Conservation (phyloP, 331 rosid genomes). For the Stylosanthes scabra region DNA sequence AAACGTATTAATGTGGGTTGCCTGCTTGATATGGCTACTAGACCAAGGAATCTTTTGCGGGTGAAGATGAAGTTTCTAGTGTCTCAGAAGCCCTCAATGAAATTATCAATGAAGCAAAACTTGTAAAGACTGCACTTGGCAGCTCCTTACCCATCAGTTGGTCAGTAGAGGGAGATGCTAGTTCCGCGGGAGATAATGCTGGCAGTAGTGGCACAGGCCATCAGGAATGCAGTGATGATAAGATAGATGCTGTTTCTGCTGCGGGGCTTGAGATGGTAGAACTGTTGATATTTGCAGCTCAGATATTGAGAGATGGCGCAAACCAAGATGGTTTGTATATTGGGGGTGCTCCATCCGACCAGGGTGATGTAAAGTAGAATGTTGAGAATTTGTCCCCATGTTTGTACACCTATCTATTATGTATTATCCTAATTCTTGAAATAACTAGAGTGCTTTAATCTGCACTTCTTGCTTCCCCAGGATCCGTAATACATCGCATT, state of each 20-base stretch:
- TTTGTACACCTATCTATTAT: too few relatives aligned
- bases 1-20: slow-evolving; percentile 19
- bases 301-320: slow-evolving; percentile 57
- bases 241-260: slow-evolving; percentile 75
- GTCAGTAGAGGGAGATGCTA: slow-evolving; percentile 71
- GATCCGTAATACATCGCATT: too few relatives aligned
- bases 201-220: slow-evolving; percentile 42
- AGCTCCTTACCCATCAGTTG: slow-evolving; percentile 92
- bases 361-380: slow-evolving; percentile 26
- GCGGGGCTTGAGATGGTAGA: slow-evolving; percentile 99
- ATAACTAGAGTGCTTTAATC: slow-evolving; percentile 6
- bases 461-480: neutral
- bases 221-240: slow-evolving; percentile 54
- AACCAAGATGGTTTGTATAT: slow-evolving; percentile 39
- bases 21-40: slow-evolving; percentile 45
- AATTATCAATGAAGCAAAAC: slow-evolving; percentile 73
- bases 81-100: slow-evolving; percentile 55
- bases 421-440: neutral
- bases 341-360: neutral
- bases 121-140: slow-evolving; percentile 86
- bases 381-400: too few relatives aligned
- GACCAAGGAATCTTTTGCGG: slow-evolving; percentile 61
- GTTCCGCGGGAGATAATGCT: slow-evolving; percentile 38
- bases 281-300: slow-evolving; percentile 80
- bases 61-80: slow-evolving; percentile 49